Conservation (phyloP, 2,329 filamentous ascomycete genomes). For the Massarina eburnea region DNA sequence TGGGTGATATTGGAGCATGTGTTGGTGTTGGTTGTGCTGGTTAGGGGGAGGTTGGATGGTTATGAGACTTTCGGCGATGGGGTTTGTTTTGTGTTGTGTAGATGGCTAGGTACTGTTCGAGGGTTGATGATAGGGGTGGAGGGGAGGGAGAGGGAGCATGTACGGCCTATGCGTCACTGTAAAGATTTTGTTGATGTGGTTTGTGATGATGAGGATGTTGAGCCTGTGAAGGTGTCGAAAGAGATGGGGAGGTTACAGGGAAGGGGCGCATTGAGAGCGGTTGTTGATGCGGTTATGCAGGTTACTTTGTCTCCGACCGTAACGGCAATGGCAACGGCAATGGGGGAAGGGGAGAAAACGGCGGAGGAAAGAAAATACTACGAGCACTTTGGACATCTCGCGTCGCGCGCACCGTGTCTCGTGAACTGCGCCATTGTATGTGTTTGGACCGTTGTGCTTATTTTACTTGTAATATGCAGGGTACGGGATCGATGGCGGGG, state of each 20-base stretch:
- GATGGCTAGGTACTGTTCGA: slow-evolving; percentile 62
- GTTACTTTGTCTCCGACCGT: too few species aligned
- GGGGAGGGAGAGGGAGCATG: slow-evolving; percentile 54
- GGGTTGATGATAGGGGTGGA: slow-evolving; percentile 46
- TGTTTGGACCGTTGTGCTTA: slow-evolving; percentile 68
- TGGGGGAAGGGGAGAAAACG: not conserved
- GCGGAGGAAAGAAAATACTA: too few species aligned
- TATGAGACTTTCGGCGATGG: too few species aligned
- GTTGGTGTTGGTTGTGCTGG: not conserved
- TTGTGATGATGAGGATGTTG: slow-evolving; percentile 35
- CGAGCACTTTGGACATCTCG: slow-evolving; percentile 59
- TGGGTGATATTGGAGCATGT: not conserved
- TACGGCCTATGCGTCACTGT: slow-evolving; percentile 68
- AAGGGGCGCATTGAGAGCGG: too few species aligned
- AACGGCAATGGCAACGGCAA: not conserved
- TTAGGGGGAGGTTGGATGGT: too few species aligned
- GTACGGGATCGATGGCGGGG: slow-evolving; percentile 58
- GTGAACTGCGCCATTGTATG: slow-evolving; percentile 70
- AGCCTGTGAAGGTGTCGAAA: not conserved
- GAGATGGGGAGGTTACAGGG: too few species aligned
- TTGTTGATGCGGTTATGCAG: too few species aligned
- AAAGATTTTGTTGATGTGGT: slow-evolving; percentile 49
- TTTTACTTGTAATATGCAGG: slow-evolving; percentile 67
- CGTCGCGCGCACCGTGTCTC: slow-evolving; percentile 57
- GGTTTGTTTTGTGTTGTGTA: slow-evolving; percentile 52